Conservation (phyloP, 2,329 filamentous ascomycete genomes). For the Proliferodiscus dingleyae region DNA sequence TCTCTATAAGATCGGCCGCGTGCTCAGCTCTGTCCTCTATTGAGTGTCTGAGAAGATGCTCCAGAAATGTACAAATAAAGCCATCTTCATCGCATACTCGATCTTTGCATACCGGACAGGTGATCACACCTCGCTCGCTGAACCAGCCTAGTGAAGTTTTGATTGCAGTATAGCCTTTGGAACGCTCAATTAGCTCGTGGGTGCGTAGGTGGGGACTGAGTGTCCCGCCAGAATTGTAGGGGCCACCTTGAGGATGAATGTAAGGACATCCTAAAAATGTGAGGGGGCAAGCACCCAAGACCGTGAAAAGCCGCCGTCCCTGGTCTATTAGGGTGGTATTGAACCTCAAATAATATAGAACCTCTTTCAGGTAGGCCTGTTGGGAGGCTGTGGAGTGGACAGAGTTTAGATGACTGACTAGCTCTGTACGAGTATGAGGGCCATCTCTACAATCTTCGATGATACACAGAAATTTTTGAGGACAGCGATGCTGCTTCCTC, state of each 20-base stretch:
- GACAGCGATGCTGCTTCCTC: slow-evolving; percentile 8
- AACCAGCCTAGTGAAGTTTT: not conserved
- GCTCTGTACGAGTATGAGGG: slow-evolving; percentile 5
- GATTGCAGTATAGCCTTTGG: slow-evolving; percentile 6
- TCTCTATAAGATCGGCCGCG: not conserved
- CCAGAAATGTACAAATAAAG: slow-evolving; percentile 10
- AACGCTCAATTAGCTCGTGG: slow-evolving; percentile 7
- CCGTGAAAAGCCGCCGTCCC: not conserved
- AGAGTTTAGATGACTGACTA: slow-evolving; percentile 4
- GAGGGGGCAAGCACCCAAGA: slow-evolving; percentile 4
- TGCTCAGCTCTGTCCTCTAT: not conserved
- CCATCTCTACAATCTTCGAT: slow-evolving; percentile 5
- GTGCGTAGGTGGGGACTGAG: not conserved
- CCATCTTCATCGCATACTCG: not conserved
- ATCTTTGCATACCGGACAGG: slow-evolving; percentile 7
- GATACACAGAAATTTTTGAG: slow-evolving; percentile 3
- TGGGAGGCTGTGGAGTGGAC: not conserved
- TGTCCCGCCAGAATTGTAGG: no score
- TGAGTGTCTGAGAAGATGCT: slow-evolving; percentile 4
- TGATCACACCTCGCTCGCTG: slow-evolving; percentile 15
- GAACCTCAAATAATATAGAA: not conserved
- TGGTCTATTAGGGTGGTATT: not conserved
- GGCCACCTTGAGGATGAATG: not conserved
- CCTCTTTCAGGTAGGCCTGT: not conserved
- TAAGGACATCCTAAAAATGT: slow-evolving; percentile 8